These are phyloP conservation scores for Ceriops tagal DNA, from an alignment of 345 rosid genomes.

Conservation along the genomic window DNA sequence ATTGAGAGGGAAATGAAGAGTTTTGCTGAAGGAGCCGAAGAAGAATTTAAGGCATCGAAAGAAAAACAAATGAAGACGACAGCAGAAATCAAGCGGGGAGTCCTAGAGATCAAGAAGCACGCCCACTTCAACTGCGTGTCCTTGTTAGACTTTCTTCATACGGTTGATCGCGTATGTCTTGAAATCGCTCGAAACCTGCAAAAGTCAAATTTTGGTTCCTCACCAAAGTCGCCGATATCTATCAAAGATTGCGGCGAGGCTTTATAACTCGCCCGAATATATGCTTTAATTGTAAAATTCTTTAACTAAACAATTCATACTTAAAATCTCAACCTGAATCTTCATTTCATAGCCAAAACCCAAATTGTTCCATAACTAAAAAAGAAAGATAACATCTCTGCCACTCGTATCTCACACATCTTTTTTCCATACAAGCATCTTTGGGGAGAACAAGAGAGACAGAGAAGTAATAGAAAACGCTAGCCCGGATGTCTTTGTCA, in stretches of 20 bases:
- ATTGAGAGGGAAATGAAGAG: conserved; percentile 52
- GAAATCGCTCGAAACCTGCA: conserved; percentile 63
- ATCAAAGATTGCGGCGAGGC: conserved; percentile 39
- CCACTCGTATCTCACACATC: not conserved
- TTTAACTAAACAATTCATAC: too few relatives aligned
- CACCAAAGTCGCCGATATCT: conserved; percentile 27
- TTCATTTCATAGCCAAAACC: too few relatives aligned
- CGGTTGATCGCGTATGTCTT: conserved; percentile 74
- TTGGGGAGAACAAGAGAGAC: too few relatives aligned
- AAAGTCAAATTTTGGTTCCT: conserved; percentile 30
- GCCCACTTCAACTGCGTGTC: conserved; percentile 54
- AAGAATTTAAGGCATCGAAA: conserved; percentile 43
- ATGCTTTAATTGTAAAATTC: conserved; percentile 28
- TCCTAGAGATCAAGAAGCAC: conserved; percentile 38
- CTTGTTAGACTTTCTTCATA: conserved; percentile 62
- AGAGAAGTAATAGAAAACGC: too few relatives aligned
- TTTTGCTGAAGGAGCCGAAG: conserved; percentile 56
- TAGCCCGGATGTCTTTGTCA: not conserved
- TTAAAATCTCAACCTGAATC: too few relatives aligned
- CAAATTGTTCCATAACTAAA: too few relatives aligned
- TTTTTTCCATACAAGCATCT: too few relatives aligned
- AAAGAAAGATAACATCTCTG: not conserved
- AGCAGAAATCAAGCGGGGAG: conserved; percentile 63
- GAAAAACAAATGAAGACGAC: conserved; percentile 61
- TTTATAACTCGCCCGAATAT: conserved; percentile 59